Conservation (phyloP, 306 rosid genomes). For the Citrullus mucosospermus region DNA sequence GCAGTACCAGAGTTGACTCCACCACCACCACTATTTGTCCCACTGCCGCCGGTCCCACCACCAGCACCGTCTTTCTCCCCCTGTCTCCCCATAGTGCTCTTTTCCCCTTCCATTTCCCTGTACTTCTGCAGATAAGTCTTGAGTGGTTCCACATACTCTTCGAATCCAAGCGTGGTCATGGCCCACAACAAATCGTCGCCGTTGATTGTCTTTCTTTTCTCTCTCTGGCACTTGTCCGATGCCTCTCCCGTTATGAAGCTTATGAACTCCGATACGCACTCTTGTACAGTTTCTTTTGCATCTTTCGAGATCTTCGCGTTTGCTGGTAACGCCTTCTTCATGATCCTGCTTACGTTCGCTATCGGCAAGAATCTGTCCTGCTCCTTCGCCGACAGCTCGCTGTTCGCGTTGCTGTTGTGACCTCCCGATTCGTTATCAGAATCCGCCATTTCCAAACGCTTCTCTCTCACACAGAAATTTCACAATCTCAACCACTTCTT, state of each 20-base stretch:
- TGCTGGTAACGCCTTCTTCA: slow-evolving; percentile 70
- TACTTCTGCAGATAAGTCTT: slow-evolving; percentile 51
- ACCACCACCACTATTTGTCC: slow-evolving; percentile 11
- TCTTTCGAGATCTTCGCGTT: slow-evolving; percentile 65
- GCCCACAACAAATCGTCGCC: slow-evolving; percentile 63
- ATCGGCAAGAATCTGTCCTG: slow-evolving; percentile 56
- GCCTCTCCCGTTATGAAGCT: slow-evolving; percentile 61
- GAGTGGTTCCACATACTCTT: slow-evolving; percentile 50
- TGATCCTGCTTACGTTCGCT: slow-evolving; percentile 65
- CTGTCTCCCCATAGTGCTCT: slow-evolving; percentile 20
- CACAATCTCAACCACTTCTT: neutral
- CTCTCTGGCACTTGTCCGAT: slow-evolving; percentile 63
- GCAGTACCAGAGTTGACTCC: slow-evolving; percentile 8
- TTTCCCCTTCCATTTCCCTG: slow-evolving; percentile 59
- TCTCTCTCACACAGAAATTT: neutral
- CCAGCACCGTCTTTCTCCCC: slow-evolving; percentile 30
- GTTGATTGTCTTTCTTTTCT: slow-evolving; percentile 66
- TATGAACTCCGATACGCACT: slow-evolving; percentile 58
- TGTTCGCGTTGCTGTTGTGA: slow-evolving; percentile 14
- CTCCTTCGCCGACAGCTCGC: slow-evolving; percentile 37
- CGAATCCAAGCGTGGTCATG: slow-evolving; percentile 55
- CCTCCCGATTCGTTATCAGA: slow-evolving; percentile 70
- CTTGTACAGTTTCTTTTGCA: slow-evolving; percentile 57
- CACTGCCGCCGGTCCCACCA: slow-evolving; percentile 13
- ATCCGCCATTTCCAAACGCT: slow-evolving; percentile 36